Evolutionary conservation across 768 basidiomycete species (phyloP), one percentile per base, ranked within the genome.

Genomic region (Russula ochroleuca): DNA sequence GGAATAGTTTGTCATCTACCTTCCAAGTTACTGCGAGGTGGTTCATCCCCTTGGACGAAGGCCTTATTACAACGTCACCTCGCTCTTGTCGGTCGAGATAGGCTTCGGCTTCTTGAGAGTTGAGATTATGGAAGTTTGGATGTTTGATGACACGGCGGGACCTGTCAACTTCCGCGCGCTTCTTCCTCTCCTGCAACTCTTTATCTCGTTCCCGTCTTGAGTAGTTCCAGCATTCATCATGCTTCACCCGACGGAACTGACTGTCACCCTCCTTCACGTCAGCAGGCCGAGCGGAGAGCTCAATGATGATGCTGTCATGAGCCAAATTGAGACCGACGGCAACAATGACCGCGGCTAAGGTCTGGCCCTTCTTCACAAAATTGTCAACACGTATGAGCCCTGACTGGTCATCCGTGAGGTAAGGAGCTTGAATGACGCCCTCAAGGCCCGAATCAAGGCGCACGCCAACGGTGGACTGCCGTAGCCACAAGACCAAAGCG

Each of bases 11-110:
- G 62, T 97, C 90, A 67, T 95, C 96, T 2, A 99, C 94, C 76
- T 98, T 99, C 97, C 97, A 99, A 0, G 97, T 99, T 11, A 99
- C 90, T 49, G 96, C 96, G 41, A 99, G 80, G 76, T 98, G 97
- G 69, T 97, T 84, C 41, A 81, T 77, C 15, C 96, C 96, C 74
- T 95, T 94, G 5, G 96, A 98, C 19, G 94, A 96, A 0, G 97
- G 97, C 50, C 97, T 81, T 67, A 99, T 94, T 47, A 98, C 91
- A 45, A 96, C 95, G 73, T 98, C 97, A 11, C 97, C 97, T 21
- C 92, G 85, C 69, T 94, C 93, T 72, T 93, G 91, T 68, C 87
- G 87, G 68, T 92, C 90, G 64, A 99, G 79, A 72, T 88, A 90
- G 40, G 85, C 81, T 75, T 98, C 97, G 1, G 97, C 95, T 68